These are phyloP conservation scores for Cymbopogon flexuosus DNA, from an alignment of 202 grass and related monocot species.

Conservation along the genomic window DNA sequence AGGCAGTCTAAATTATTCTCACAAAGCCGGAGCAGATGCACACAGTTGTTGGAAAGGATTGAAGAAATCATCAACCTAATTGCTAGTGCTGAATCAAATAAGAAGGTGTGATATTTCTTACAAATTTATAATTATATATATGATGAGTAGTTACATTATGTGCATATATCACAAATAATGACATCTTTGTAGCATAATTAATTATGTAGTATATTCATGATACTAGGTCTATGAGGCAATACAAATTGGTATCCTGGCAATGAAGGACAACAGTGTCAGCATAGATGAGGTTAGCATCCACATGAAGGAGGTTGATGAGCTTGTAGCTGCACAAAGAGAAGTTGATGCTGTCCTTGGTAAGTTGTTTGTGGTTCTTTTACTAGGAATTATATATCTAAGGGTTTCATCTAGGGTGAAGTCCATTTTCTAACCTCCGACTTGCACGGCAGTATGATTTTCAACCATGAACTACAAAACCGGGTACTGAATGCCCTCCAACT, in stretches of 20 bases:
- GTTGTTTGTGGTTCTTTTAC: conserved; percentile 27
- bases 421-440: background rate
- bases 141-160: background rate
- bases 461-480: background rate
- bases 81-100: conserved; percentile 68
- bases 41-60: conserved; percentile 54
- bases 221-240: conserved; percentile 85
- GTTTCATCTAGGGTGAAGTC: background rate
- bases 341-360: conserved; percentile 62
- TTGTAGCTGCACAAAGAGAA: conserved; percentile 69
- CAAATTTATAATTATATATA: background rate
- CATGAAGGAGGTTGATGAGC: conserved; percentile 70
- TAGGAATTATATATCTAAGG: conserved; percentile 1
- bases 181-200: background rate
- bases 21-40: conserved; percentile 58
- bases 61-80: conserved; percentile 65
- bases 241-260: conserved; percentile 56
- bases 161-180: conserved; percentile 4
- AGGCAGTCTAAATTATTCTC: conserved; percentile 62
- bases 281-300: conserved; percentile 58
- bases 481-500: background rate
- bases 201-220: conserved; percentile 12
- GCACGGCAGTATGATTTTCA: background rate
- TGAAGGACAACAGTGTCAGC: conserved; percentile 64
- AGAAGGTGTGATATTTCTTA: conserved; percentile 47